Conservation (phyloP, 805 yeast species). For the Nakazawaea wyomingensis region DNA sequence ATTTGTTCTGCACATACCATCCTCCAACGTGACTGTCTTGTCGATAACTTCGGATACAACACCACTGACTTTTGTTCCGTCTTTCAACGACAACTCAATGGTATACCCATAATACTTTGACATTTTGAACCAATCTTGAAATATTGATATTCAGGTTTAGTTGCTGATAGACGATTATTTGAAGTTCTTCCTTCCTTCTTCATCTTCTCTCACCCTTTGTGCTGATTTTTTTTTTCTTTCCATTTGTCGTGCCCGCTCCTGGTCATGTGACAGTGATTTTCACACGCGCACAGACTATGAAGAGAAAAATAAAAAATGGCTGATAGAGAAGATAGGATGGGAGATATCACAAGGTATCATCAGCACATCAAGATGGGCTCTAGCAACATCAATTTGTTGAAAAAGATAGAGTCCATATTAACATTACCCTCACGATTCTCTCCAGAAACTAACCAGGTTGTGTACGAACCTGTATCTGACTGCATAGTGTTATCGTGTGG, state of each 20-base stretch:
- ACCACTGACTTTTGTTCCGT: constrained; percentile 34
- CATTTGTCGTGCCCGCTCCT: no score
- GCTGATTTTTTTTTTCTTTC: neutral
- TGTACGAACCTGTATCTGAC: constrained; percentile 22
- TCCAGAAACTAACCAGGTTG: constrained; percentile 11
- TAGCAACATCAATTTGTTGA: neutral
- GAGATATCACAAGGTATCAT: neutral
- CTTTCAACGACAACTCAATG: constrained; percentile 38
- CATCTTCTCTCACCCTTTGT: neutral
- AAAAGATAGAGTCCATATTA: constrained; percentile 5
- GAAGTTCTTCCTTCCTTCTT: no score
- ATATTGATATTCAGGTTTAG: no score
- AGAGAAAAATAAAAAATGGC: neutral
- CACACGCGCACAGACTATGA: no score
- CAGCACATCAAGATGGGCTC: neutral
- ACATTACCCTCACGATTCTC: constrained; percentile 7
- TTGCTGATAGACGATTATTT: neutral
- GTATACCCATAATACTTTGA: constrained; percentile 42
- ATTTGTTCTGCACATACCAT: constrained; percentile 33
- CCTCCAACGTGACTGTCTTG: constrained; percentile 31
- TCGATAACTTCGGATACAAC: constrained; percentile 36
- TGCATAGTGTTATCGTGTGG: constrained; percentile 34
- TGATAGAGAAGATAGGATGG: neutral
- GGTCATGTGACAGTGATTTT: neutral
- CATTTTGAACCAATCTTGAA: constrained; percentile 15